Percentiles rank a stretch among this genome's conserved stretches.
Conservation (phyloP, 2,329 filamentous ascomycete species). For the Aspergillus novoparasiticus region DNA sequence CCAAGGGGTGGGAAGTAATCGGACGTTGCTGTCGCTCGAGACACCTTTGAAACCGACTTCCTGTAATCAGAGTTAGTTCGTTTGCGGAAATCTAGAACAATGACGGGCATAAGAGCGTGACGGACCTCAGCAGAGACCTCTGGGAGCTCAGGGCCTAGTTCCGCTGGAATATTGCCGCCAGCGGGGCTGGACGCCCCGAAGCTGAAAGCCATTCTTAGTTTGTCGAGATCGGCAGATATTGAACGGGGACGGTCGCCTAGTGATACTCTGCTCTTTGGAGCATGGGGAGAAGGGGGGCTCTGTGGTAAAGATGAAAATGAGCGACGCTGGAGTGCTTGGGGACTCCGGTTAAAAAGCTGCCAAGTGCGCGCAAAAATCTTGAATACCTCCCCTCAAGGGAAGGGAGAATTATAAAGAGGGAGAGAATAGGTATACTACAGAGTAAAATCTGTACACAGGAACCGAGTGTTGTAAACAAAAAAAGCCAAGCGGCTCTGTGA, state of each 20-base stretch:
- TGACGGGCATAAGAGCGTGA: constrained; percentile 16
- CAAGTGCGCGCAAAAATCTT: constrained; percentile 50
- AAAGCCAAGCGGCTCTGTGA: not conserved
- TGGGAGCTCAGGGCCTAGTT: constrained; percentile 67
- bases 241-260: constrained; percentile 41
- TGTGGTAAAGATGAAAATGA: constrained; percentile 43
- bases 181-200: constrained; percentile 55
- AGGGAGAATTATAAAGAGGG: constrained; percentile 17
- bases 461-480: not conserved
- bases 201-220: constrained; percentile 63
- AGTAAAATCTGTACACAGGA: constrained; percentile 2
- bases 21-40: constrained; percentile 79
- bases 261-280: constrained; percentile 33
- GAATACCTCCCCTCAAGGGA: constrained; percentile 31
- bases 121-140: constrained; percentile 80
- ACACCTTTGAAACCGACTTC: constrained; percentile 79
- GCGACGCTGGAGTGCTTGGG: constrained; percentile 45
- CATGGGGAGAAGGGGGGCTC: constrained; percentile 42
- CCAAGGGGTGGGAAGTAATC: constrained; percentile 77
- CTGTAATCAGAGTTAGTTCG: constrained; percentile 39
- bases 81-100: not conserved
- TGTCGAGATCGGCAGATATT: constrained; percentile 40
- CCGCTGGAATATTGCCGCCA: constrained; percentile 42
- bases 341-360: constrained; percentile 46
- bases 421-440: constrained; percentile 11